These are phyloP conservation scores for Petunia secreta DNA, from an alignment of 257 asterid genomes.

Conservation along the genomic window DNA sequence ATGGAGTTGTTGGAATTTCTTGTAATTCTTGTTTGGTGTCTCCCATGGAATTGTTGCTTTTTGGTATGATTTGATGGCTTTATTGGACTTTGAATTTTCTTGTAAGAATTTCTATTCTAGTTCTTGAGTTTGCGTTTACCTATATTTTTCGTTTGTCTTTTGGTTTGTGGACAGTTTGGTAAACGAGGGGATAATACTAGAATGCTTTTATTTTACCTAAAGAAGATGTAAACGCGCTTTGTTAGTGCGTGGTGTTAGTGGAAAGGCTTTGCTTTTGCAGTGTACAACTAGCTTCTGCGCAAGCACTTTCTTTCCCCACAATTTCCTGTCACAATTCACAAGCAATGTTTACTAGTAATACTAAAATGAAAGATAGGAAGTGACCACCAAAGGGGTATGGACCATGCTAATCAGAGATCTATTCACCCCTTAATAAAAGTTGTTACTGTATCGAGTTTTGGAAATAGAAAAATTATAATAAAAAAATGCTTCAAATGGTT, in stretches of 20 bases:
- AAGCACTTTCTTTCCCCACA: too few species aligned
- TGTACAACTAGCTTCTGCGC: too few species aligned
- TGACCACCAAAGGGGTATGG: too few species aligned
- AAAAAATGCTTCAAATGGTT: too few species aligned
- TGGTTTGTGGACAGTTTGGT: constrained; percentile 7
- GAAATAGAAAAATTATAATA: too few species aligned
- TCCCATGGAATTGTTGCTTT: constrained; percentile 2
- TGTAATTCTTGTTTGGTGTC: constrained; percentile 23
- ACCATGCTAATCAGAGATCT: too few species aligned
- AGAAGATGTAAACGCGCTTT: not conserved
- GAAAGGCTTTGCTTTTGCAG: not conserved
- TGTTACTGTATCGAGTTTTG: too few species aligned
- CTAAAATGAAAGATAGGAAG: too few species aligned
- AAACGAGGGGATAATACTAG: constrained; percentile 18
- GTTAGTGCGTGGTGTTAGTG: not conserved
- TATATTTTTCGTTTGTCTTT: not conserved
- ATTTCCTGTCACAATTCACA: too few species aligned
- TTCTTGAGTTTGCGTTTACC: not conserved
- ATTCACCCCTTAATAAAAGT: too few species aligned
- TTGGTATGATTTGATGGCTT: not conserved
- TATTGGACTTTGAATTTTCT: constrained; percentile 19
- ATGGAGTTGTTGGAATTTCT: constrained; percentile 4
- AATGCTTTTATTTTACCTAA: constrained; percentile 5
- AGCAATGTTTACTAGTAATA: too few species aligned
- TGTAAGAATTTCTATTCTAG: not conserved